Evolutionary conservation across 2,329 filamentous ascomycete species (phyloP), one percentile per base, ranked within the genome.

Genomic region (Grosmannia clavigera): DNA sequence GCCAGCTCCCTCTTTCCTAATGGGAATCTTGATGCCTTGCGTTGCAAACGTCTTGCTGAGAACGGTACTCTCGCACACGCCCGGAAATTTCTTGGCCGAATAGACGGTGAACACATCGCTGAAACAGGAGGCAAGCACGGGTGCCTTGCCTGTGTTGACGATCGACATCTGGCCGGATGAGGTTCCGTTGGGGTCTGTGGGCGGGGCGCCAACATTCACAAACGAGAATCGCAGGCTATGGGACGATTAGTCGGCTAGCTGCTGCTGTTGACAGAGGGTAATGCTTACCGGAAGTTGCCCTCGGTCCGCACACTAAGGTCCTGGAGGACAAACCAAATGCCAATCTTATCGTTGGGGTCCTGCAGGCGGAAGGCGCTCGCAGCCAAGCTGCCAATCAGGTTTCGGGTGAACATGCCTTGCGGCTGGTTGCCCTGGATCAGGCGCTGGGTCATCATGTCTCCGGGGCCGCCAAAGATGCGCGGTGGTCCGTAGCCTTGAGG

Each of bases 51-150:
- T 89, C 72, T 95, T 96, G 79, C 92, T 96, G 22, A 97, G 76
- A 4, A 84, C 75, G 0, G 94, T 99, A 71, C 88, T 95, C 71
- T 97, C 92, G 61, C 95, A 96, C 1, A 99, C 94, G 50, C 94
- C 94, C 0, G 94, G 94, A 72, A 99, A 99, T 69, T 96, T 96
- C 80, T 99, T 99, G 55, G 94, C 94, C 2, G 90, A 95, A 74
- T 87, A 97, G 35, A 99, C 94, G 59, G 90, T 89, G 77, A 99
- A 97, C 3, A 85, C 81, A 5, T 95, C 88, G 55, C 89, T 95
- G 73, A 92, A 97, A 67, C 85, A 86, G 10, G 86, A 87, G 0
- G 92, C 91, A 22, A 97, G 80, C 14, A 96, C 87, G 0, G 89
- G 89, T 0, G 89, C 88, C 64, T 84, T 85, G 60, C 85, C 87